Conservation (phyloP, 1,284 basidiomycete genomes). For the Vanrija sp. region DNA sequence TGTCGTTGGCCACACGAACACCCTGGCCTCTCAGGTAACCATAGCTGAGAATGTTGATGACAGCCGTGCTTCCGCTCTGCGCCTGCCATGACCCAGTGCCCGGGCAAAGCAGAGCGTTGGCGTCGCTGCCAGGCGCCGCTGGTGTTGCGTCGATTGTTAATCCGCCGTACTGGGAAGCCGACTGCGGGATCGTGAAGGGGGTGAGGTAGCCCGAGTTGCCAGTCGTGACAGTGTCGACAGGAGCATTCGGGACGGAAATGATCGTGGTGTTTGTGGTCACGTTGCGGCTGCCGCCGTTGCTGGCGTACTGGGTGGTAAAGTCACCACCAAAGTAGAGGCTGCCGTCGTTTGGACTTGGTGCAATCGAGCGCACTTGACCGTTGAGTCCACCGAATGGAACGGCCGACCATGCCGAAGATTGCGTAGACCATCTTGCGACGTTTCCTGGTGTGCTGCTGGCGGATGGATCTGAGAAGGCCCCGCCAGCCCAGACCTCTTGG, state of each 20-base stretch:
- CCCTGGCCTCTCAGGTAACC: slow-evolving; percentile 60
- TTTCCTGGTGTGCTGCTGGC: slow-evolving; percentile 52
- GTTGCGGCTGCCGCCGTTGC: slow-evolving; percentile 56
- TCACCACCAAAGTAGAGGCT: slow-evolving; percentile 84
- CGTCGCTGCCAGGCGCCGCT: slow-evolving; percentile 67
- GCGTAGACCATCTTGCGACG: slow-evolving; percentile 73
- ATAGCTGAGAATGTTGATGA: slow-evolving; percentile 72
- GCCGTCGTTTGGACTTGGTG: slow-evolving; percentile 63
- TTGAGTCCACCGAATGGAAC: slow-evolving; percentile 78
- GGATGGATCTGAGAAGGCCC: slow-evolving; percentile 59
- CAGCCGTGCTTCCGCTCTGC: slow-evolving; percentile 62
- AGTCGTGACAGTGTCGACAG: slow-evolving; percentile 60
- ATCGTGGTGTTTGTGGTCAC: slow-evolving; percentile 66
- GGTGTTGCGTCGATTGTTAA: slow-evolving; percentile 65
- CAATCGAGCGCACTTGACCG: slow-evolving; percentile 75
- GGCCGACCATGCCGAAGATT: slow-evolving; percentile 58
- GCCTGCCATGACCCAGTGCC: slow-evolving; percentile 73
- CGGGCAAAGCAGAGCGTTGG: slow-evolving; percentile 78
- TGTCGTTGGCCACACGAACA: slow-evolving; percentile 85
- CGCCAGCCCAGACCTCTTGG: slow-evolving; percentile 78
- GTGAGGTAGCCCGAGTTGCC: slow-evolving; percentile 87
- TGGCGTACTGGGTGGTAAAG: slow-evolving; percentile 66
- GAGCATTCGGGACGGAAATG: slow-evolving; percentile 37
- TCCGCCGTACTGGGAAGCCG: slow-evolving; percentile 47
- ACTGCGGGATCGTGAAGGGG: slow-evolving; percentile 67